Percentiles rank a stretch among this genome's conserved stretches.
These are phyloP conservation scores for Cyclanthera cordifolia DNA, from an alignment of 306 rosid genomes.

Conservation along the genomic window DNA sequence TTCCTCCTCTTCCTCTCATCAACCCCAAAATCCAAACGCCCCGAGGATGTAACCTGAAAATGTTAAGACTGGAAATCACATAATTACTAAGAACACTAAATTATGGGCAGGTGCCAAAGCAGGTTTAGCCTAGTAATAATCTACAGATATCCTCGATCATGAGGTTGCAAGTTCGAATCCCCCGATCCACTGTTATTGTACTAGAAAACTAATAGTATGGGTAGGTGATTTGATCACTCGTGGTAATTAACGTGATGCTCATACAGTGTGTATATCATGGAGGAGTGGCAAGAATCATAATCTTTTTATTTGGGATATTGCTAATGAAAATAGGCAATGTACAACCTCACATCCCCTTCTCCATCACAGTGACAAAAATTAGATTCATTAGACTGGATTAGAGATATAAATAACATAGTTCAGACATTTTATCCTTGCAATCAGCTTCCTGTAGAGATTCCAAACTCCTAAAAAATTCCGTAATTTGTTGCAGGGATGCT, in stretches of 20 bases:
- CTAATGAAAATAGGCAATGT: not conserved
- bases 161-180: no score
- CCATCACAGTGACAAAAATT: not conserved
- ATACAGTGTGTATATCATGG: no score
- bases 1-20: no score
- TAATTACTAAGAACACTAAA: not conserved
- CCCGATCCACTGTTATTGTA: no score
- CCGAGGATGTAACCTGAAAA: not conserved
- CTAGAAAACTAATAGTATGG: not conserved
- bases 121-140: no score
- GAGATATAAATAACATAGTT: not conserved
- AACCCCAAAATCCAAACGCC: no score
- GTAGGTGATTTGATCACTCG: no score
- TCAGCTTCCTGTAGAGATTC: not conserved
- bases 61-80: not conserved
- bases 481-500: slow-evolving; percentile 54
- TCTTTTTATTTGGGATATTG: not conserved
- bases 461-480: not conserved
- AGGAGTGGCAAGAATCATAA: not conserved
- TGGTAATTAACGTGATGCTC: no score
- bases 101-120: not conserved
- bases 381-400: not conserved
- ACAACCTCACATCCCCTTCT: not conserved
- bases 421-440: not conserved
- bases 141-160: no score